Evolutionary conservation across 1,284 basidiomycete genomes (phyloP).

Genomic region (Ustilago nuda): DNA sequence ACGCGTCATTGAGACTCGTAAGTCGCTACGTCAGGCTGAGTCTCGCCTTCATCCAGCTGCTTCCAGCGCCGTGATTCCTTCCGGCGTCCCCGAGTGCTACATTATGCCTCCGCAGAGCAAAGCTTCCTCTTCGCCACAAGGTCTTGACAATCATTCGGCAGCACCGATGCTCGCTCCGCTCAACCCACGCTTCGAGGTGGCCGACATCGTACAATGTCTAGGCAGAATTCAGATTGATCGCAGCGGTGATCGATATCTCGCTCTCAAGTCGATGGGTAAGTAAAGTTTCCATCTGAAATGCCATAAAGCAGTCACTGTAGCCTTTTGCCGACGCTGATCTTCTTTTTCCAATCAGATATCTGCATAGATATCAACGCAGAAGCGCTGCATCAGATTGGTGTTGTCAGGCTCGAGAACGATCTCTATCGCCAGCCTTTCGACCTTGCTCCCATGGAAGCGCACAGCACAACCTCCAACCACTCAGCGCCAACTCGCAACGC

Average conservation of each 20-base stretch:
- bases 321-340: not conserved
- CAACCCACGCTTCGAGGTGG: conserved; percentile 28
- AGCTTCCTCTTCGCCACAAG: conserved; percentile 13
- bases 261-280: conserved; percentile 17
- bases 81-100: conserved; percentile 49
- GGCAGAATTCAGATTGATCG: conserved; percentile 35
- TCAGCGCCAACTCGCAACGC: not conserved
- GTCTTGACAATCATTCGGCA: not conserved
- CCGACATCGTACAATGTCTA: conserved; percentile 21
- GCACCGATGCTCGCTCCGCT: conserved; percentile 13
- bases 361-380: conserved; percentile 37
- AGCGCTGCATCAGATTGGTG: conserved; percentile 29
- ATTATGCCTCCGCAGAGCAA: conserved; percentile 25
- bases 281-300: not conserved
- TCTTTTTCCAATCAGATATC: not conserved
- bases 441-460: conserved; percentile 6
- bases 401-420: conserved; percentile 25
- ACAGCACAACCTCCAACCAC: not conserved
- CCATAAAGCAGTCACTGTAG: not conserved
- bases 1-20: conserved; percentile 35
- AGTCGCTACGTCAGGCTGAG: conserved; percentile 13
- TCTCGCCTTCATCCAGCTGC: not conserved
- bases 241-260: conserved; percentile 8
- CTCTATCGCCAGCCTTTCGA: conserved; percentile 27
- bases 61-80: not conserved